Conservation (phyloP, 2,329 filamentous ascomycete genomes). For the Beauveria asiatica region DNA sequence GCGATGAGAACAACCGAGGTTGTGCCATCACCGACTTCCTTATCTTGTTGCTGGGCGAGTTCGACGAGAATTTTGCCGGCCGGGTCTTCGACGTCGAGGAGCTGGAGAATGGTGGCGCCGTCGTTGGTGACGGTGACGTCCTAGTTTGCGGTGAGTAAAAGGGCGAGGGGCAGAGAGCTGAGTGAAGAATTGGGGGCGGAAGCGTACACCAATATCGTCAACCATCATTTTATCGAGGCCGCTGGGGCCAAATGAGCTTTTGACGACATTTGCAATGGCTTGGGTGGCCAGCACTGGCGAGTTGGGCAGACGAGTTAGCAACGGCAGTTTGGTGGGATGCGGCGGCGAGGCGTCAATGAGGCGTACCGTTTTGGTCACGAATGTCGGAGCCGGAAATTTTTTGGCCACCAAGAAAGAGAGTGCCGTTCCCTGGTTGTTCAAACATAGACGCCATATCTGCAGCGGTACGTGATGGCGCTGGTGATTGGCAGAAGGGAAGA, state of each 20-base stretch:
- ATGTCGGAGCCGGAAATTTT: constrained; percentile 98
- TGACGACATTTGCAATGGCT: constrained; percentile 97
- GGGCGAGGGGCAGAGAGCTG: constrained; percentile 9
- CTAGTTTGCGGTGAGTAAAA: constrained; percentile 32
- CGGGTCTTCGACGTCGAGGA: constrained; percentile 95
- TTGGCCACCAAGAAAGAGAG: constrained; percentile 89
- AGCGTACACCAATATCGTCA: constrained; percentile 86
- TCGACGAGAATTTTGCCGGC: constrained; percentile 98
- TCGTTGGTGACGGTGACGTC: constrained; percentile 99
- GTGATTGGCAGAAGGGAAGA: constrained; percentile 4
- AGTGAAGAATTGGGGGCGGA: constrained; percentile 5
- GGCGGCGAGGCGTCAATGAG: constrained; percentile 11
- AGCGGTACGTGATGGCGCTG: constrained; percentile 1
- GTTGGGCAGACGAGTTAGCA: constrained; percentile 14
- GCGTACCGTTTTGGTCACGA: constrained; percentile 84
- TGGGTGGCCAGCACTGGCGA: constrained; percentile 78
- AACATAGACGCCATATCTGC: constrained; percentile 83
- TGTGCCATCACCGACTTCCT: constrained; percentile 96
- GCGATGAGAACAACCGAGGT: constrained; percentile 97
- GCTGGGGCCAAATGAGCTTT: constrained; percentile 95
- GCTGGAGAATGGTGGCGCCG: constrained; percentile 88
- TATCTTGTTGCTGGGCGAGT: constrained; percentile 95
- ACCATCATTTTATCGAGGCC: constrained; percentile 99
- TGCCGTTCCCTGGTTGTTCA: constrained; percentile 89
- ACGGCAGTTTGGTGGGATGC: background rate